These are phyloP conservation scores for Colletotrichum melonis DNA, from an alignment of 2,329 filamentous ascomycete genomes.

Conservation along the genomic window DNA sequence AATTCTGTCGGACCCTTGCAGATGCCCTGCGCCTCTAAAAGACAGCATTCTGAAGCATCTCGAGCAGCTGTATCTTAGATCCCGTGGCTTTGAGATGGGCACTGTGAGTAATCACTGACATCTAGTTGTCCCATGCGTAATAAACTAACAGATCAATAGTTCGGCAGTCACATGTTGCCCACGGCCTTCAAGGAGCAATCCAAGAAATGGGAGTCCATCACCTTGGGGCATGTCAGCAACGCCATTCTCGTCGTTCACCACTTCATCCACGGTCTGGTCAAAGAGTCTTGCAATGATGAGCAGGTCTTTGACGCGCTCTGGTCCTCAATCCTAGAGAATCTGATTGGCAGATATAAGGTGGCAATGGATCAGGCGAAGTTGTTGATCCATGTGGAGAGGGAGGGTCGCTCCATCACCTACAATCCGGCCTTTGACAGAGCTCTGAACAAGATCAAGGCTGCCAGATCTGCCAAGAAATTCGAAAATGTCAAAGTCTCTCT, in stretches of 20 bases:
- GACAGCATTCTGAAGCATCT: conserved; percentile 49
- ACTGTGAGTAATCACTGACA: conserved; percentile 48
- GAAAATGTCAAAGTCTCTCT: background rate
- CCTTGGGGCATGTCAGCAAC: conserved; percentile 61
- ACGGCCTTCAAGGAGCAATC: conserved; percentile 65
- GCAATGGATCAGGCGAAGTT: conserved; percentile 62
- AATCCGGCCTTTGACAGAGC: conserved; percentile 63
- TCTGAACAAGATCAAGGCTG: conserved; percentile 36
- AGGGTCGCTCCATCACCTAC: conserved; percentile 57
- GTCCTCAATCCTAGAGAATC: conserved; percentile 51
- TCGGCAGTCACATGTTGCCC: conserved; percentile 53
- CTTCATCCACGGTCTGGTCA: conserved; percentile 60
- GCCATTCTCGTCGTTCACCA: conserved; percentile 62
- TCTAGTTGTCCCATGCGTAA: background rate
- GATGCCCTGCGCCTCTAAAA: background rate
- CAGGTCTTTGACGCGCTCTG: conserved; percentile 56
- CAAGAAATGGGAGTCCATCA: conserved; percentile 61
- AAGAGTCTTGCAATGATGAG: conserved; percentile 54
- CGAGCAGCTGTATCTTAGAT: conserved; percentile 49
- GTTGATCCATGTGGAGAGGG: conserved; percentile 63
- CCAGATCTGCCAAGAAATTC: conserved; percentile 1
- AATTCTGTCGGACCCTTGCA: conserved; percentile 32
- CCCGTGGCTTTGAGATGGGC: conserved; percentile 66
- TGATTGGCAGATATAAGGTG: conserved; percentile 56
- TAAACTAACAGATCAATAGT: conserved; percentile 39